Conservation (phyloP, 768 basidiomycete species). For the Leccinum barrowsii region DNA sequence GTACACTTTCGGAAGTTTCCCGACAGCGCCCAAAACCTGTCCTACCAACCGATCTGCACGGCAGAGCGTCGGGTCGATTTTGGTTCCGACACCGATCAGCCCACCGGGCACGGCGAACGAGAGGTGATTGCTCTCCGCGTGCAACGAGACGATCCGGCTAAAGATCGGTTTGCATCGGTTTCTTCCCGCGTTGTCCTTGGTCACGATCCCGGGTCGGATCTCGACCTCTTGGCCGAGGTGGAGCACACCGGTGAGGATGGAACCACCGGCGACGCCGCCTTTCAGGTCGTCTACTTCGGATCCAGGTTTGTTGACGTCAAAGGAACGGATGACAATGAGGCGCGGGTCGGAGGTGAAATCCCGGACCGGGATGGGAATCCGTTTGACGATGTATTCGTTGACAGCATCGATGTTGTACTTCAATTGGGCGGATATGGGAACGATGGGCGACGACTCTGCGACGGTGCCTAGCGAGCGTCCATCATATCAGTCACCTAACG, state of each 20-base stretch:
- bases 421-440: conserved; percentile 97
- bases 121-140: conserved; percentile 92
- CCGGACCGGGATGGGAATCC: conserved; percentile 90
- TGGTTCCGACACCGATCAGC: conserved; percentile 96
- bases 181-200: conserved; percentile 86
- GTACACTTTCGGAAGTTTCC: conserved; percentile 91
- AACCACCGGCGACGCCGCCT: conserved; percentile 97
- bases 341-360: conserved; percentile 90
- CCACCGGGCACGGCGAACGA: conserved; percentile 97
- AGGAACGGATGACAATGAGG: conserved; percentile 97
- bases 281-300: conserved; percentile 95
- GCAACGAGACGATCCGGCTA: conserved; percentile 84
- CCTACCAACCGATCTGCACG: conserved; percentile 96
- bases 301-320: conserved; percentile 99
- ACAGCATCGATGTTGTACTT: conserved; percentile 99
- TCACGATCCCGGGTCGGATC: conserved; percentile 95
- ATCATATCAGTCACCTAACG: background rate
- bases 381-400: conserved; percentile 96
- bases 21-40: conserved; percentile 92
- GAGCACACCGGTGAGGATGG: conserved; percentile 89
- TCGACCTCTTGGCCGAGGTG: conserved; percentile 91
- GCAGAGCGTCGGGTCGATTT: conserved; percentile 94
- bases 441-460: conserved; percentile 95
- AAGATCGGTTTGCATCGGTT: conserved; percentile 94
- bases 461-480: conserved; percentile 70